Base-by-base conservation (phyloP, 306 rosid genomes). In the Mucuna pruriens region DNA sequence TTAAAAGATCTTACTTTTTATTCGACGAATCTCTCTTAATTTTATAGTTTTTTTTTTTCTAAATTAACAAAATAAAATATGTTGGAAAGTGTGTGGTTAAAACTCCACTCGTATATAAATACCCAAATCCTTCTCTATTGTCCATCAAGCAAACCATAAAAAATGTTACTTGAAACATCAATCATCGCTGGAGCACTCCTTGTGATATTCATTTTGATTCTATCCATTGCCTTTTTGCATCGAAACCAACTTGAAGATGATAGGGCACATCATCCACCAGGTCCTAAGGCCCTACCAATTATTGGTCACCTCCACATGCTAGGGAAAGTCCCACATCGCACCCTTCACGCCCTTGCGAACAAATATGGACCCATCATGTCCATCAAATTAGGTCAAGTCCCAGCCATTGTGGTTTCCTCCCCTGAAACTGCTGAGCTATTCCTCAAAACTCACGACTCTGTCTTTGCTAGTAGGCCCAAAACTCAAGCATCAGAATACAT, bases 391-490 rank as follows among this genome's bases (percentile, higher is more conserved):
- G 89, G 89, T 2, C 71, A 49, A 2, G 63, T 29, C 0, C 71
- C 75, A 1, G 2, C 87, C 12, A 10, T 86, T 10, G 81, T 75
- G 29, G 12, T 87, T 17, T 83, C 88, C 0, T 85, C 92, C 23
- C 79, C 90, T 2, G 55, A 31, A 38, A 76, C 90, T 0, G 91
- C 91, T 0, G 72, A 90, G 77, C 78, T 64, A 4, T 80, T 88
- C 81, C 90, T 90, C 74, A 86, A 78, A 80, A 85, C 85, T 6
- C 78, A 86, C 16, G 89, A 88, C 82, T 7, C 34, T 1, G 71
- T 19, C 12, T 84, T 78, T 3, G 71, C 80, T 6, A 72, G 19
- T 22, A 51, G 86, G n/a, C 83, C 86, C 1, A 52, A 39, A 31
- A 1, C 36, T 5, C 55, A 64, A 34, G 72, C 69, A 0, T 4